Conservation (phyloP, 2,329 filamentous ascomycete species). For the Calycina herbarum region DNA sequence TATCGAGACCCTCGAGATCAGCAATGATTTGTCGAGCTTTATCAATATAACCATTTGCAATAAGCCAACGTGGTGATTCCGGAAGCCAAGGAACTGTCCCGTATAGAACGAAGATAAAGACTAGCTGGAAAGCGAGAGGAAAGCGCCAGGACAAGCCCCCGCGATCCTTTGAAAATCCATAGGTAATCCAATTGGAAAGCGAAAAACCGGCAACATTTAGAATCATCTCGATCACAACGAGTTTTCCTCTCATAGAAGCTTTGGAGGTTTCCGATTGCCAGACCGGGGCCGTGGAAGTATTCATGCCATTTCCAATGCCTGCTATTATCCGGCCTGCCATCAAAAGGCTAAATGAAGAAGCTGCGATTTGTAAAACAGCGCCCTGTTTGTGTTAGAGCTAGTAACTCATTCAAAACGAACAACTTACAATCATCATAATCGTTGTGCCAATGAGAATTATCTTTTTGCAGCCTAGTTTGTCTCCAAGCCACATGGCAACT, state of each 20-base stretch:
- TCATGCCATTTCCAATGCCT: constrained; percentile 46
- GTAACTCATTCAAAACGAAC: no score
- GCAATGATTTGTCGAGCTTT: constrained; percentile 55
- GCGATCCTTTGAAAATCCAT: constrained; percentile 36
- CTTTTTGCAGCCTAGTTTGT: constrained; percentile 54
- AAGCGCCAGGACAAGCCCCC: constrained; percentile 37
- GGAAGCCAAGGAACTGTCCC: constrained; percentile 50
- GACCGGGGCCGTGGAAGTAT: constrained; percentile 69
- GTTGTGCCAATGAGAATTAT: constrained; percentile 55
- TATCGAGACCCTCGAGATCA: constrained; percentile 43
- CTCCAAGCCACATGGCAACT: constrained; percentile 49
- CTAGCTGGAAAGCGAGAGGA: constrained; percentile 38
- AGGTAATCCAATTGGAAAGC: constrained; percentile 45
- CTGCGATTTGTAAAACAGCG: constrained; percentile 32
- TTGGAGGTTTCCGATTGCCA: constrained; percentile 32
- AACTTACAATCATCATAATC: constrained; percentile 27
- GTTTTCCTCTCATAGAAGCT: constrained; percentile 26
- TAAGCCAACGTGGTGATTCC: constrained; percentile 71
- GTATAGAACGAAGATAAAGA: constrained; percentile 40
- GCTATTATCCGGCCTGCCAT: constrained; percentile 43
- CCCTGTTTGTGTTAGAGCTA: no score
- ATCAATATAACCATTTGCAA: constrained; percentile 62
- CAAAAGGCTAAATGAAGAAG: constrained; percentile 42
- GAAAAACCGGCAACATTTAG: constrained; percentile 56
- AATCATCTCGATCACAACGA: constrained; percentile 43